Conservation (phyloP, 202 grass and related monocot genomes). For the Brachypodium distachyon region DNA sequence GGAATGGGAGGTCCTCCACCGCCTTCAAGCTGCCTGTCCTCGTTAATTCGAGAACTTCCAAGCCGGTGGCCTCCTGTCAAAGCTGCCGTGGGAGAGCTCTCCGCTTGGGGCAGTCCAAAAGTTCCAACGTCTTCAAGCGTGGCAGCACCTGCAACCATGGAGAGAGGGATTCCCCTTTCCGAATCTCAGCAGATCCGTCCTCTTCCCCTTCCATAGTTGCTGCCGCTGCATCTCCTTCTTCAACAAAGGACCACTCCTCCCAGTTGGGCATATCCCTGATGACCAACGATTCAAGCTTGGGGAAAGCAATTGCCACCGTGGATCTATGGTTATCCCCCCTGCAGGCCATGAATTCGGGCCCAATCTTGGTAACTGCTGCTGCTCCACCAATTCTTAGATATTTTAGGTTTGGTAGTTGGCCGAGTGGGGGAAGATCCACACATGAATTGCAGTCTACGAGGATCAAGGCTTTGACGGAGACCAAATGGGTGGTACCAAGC, state of each 20-base stretch:
- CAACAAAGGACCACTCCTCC: conserved; percentile 18
- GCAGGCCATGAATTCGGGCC: neutral
- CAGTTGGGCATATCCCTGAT: conserved; percentile 16
- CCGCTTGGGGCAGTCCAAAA: too few species aligned
- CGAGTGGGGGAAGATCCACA: neutral
- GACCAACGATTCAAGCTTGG: neutral
- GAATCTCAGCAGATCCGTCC: too few species aligned
- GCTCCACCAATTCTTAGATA: neutral
- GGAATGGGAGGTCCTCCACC: too few species aligned
- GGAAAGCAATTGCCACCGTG: neutral
- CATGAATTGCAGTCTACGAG: too few species aligned
- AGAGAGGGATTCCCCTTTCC: too few species aligned
- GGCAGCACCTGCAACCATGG: too few species aligned
- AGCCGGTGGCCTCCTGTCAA: neutral
- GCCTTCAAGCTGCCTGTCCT: neutral
- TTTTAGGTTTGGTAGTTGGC: neutral
- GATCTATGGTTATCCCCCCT: neutral
- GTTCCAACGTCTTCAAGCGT: neutral
- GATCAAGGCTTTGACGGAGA: too few species aligned
- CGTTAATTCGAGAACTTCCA: neutral
- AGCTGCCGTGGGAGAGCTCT: conserved; percentile 12
- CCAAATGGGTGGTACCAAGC: too few species aligned
- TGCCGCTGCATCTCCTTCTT: too few species aligned
- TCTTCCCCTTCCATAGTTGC: too few species aligned
- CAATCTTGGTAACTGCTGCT: neutral